These are phyloP conservation scores for Boletellus sp. DNA, from an alignment of 768 basidiomycete genomes.

Conservation along the genomic window DNA sequence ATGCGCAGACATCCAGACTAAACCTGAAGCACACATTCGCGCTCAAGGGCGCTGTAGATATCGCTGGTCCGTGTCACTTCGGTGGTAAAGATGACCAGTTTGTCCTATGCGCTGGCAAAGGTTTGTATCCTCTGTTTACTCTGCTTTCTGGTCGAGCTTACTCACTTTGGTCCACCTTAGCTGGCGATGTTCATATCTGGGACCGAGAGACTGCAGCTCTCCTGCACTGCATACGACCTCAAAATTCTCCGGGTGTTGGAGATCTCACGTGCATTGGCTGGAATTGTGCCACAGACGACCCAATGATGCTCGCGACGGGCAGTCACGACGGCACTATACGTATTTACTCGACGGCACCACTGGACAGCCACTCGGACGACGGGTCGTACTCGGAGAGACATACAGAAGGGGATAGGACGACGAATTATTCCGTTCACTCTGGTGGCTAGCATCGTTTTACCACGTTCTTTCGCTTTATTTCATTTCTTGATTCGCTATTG, in stretches of 20 bases:
- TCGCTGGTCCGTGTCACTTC: constrained; percentile 80
- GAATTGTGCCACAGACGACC: constrained; percentile 59
- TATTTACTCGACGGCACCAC: constrained; percentile 57
- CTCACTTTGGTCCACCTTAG: constrained; percentile 35
- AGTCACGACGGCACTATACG: constrained; percentile 73
- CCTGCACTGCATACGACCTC: constrained; percentile 65
- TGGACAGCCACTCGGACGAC: constrained; percentile 22
- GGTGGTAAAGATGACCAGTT: constrained; percentile 78
- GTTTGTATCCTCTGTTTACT: constrained; percentile 30
- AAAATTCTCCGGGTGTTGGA: constrained; percentile 44
- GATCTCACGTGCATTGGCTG: constrained; percentile 80
- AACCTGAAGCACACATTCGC: constrained; percentile 65
- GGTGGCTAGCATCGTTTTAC: constrained; percentile 18
- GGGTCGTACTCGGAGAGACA: constrained; percentile 23
- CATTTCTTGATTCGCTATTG: background rate
- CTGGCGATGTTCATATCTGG: constrained; percentile 84
- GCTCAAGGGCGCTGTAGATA: constrained; percentile 64
- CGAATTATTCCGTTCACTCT: constrained; percentile 27
- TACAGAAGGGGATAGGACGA: constrained; percentile 22
- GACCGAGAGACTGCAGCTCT: constrained; percentile 74
- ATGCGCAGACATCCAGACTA: constrained; percentile 29
- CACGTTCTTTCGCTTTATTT: background rate
- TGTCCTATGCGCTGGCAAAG: constrained; percentile 74
- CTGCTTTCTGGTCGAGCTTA: background rate
- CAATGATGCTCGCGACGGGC: constrained; percentile 63